phyloP scores from a whole-genome alignment of 2,329 filamentous ascomycete species.

The Gyromitra esculenta region DNA sequence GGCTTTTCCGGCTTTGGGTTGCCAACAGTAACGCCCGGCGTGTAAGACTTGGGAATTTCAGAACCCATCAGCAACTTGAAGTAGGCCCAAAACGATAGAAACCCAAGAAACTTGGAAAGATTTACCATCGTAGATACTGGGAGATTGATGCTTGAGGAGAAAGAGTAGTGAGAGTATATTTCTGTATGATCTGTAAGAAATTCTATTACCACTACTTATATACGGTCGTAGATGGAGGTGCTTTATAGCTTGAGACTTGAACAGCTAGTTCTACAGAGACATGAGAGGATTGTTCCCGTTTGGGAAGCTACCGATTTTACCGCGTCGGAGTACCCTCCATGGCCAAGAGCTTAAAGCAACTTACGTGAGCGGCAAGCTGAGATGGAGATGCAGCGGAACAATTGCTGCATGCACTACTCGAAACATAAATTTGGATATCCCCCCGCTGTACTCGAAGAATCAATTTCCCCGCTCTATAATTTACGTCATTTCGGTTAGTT shows the following conservation, averaged over 20 bases:
- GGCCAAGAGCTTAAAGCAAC: neutral
- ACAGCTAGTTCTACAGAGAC: neutral
- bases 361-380: neutral
- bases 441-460: neutral
- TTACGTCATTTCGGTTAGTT: neutral
- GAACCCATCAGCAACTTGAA: neutral
- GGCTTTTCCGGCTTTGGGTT: neutral
- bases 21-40: neutral
- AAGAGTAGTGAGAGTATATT: neutral
- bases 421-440: neutral
- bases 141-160: neutral
- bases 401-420: neutral
- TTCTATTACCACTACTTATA: neutral
- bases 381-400: neutral
- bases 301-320: neutral
- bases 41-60: neutral
- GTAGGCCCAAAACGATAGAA: neutral
- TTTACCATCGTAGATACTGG: neutral
- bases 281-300: neutral
- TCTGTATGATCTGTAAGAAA: neutral
- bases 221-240: neutral
- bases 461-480: neutral
- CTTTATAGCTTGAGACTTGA: conserved; percentile 2
- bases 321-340: neutral
- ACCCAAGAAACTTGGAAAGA: neutral